Base-by-base conservation (phyloP, 495 filamentous ascomycete genomes). In the Aspergillus baeticus region DNA sequence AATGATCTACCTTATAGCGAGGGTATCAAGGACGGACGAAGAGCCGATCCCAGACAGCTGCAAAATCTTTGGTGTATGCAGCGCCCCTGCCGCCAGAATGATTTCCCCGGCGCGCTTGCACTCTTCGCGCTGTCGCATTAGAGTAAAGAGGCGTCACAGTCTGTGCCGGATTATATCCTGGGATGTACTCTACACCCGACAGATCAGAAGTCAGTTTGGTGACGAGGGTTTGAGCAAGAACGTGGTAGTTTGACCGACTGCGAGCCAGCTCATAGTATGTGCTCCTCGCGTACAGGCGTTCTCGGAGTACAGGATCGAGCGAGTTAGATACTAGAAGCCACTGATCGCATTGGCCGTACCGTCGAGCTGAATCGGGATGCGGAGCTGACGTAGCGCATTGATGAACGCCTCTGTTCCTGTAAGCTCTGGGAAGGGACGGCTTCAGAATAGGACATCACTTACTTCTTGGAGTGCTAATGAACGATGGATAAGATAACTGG, bases 11-110 rank as follows among this genome's bases (percentile, higher is more conserved):
- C 67, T 59, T 21, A 85, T 76, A 0, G 75, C 73, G 5, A 71
- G 72, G 0, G 62, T 60, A 1, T 68, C 44, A 0, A 85, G 72
- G 2, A 81, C 39, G 10, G 61, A 51, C 4, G 53, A 50, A 10
- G 59, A 55, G 8, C 81, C 83, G 33, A 85, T 69, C 0, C 83
- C 83, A 0, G 81, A 84, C 1, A 84, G 55, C 55, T 84, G 78
- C 0, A 85, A 72, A 3, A 87, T 61, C 5, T 73, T 65, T 0
- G 85, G 84, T 0, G 84, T 78, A 7, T 80, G 77, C 35, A 81
- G 67, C 3, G 73, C 64, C 5, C 85, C 85, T 15, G 77, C 78
- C 6, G 79, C 79, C 0, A 85, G 57, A 23, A 88, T 72, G 1
- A 87, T 74, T 35, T 84, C 77, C 41, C 71, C 78, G n/a, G 6